These are phyloP conservation scores for Thermoascus crustaceus DNA, from an alignment of 2,329 filamentous ascomycete genomes.

Conservation along the genomic window DNA sequence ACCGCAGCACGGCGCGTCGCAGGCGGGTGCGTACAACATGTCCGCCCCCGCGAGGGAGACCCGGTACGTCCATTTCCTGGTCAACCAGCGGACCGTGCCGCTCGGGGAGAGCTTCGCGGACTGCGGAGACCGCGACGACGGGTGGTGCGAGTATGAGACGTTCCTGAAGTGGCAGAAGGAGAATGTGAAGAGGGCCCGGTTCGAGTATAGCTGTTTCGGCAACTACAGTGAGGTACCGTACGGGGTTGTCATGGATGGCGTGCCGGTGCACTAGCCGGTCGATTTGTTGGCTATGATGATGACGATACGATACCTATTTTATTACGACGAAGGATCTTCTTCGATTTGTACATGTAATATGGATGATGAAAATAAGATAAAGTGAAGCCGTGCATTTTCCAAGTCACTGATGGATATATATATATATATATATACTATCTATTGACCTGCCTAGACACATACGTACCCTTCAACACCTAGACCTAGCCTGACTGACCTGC, in stretches of 20 bases:
- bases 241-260: conserved; percentile 19
- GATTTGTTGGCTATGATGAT: background rate
- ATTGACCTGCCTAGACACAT: too few species aligned
- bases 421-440: background rate
- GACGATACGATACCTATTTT: too few species aligned
- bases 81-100: conserved; percentile 67
- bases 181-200: conserved; percentile 52
- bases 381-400: too few species aligned
- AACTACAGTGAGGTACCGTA: conserved; percentile 17
- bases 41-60: conserved; percentile 51
- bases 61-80: conserved; percentile 63
- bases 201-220: conserved; percentile 59
- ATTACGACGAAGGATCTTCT: too few species aligned
- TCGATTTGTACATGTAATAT: too few species aligned
- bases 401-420: background rate
- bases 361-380: too few species aligned
- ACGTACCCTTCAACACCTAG: too few species aligned
- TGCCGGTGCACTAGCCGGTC: conserved; percentile 9
- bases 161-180: conserved; percentile 56
- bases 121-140: conserved; percentile 60
- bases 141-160: conserved; percentile 66
- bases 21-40: conserved; percentile 18
- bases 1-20: conserved; percentile 17
- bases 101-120: conserved; percentile 57
- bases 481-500: too few species aligned